Evolutionary conservation across 2,329 filamentous ascomycete genomes (phyloP).

Genomic region (Pseudocercospora musae): DNA sequence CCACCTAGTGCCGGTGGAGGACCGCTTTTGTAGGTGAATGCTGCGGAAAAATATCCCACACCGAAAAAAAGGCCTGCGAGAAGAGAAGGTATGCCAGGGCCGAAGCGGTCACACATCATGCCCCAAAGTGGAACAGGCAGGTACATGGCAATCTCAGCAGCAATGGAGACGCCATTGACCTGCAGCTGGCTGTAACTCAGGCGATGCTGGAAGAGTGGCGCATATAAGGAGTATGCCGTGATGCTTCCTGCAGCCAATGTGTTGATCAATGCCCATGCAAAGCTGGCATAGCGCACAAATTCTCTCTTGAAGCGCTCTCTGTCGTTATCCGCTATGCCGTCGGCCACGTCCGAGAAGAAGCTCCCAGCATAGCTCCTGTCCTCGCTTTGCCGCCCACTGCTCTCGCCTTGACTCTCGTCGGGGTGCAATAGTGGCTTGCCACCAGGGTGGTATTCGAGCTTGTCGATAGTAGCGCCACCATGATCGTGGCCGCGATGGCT

Average conservation of each 20-base stretch:
- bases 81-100: constrained; percentile 72
- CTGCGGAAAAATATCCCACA: constrained; percentile 77
- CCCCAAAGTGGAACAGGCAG: constrained; percentile 86
- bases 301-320: constrained; percentile 53
- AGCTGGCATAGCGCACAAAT: constrained; percentile 54
- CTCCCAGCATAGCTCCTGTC: constrained; percentile 48
- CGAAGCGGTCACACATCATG: constrained; percentile 85
- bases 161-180: constrained; percentile 85
- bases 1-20: constrained; percentile 51
- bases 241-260: constrained; percentile 85
- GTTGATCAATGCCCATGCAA: constrained; percentile 59
- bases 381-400: constrained; percentile 36
- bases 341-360: constrained; percentile 60
- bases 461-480: constrained; percentile 42
- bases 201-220: constrained; percentile 79
- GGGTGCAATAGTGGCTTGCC: constrained; percentile 41
- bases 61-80: constrained; percentile 73
- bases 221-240: constrained; percentile 91
- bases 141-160: constrained; percentile 84
- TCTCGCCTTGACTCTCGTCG: constrained; percentile 28
- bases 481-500: constrained; percentile 20
- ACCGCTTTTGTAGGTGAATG: constrained; percentile 67
- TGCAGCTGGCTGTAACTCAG: constrained; percentile 87
- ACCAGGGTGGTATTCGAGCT: constrained; percentile 48
- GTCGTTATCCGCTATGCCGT: constrained; percentile 58